Conservation (phyloP, 1,284 basidiomycete genomes). For the Coniferiporia sulphurascens region DNA sequence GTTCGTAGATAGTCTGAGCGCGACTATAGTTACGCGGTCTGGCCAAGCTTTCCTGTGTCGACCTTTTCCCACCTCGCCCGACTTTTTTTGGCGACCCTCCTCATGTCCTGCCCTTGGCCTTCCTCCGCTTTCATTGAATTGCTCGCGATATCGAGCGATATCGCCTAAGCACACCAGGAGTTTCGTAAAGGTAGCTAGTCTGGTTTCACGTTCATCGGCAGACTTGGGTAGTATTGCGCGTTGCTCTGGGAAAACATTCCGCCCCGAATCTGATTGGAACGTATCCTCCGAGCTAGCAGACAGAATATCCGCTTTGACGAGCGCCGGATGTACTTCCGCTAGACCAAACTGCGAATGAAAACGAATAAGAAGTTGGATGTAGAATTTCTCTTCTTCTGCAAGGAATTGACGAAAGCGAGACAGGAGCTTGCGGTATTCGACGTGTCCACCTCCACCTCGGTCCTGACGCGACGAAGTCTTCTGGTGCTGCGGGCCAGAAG, state of each 20-base stretch:
- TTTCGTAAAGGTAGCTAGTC: slow-evolving; percentile 77
- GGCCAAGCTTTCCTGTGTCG: slow-evolving; percentile 36
- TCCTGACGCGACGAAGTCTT: slow-evolving; percentile 34
- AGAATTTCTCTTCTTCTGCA: slow-evolving; percentile 84
- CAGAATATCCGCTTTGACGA: slow-evolving; percentile 54
- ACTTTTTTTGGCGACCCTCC: slow-evolving; percentile 39
- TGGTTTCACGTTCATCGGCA: slow-evolving; percentile 53
- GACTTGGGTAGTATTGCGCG: slow-evolving; percentile 38
- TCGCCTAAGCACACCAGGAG: slow-evolving; percentile 91
- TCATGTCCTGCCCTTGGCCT: slow-evolving; percentile 62
- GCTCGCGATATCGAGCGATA: slow-evolving; percentile 88
- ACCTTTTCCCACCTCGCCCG: slow-evolving; percentile 40
- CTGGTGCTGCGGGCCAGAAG: slow-evolving; percentile 40
- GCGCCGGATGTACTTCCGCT: slow-evolving; percentile 49
- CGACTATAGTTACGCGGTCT: slow-evolving; percentile 66
- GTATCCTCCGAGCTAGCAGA: slow-evolving; percentile 31
- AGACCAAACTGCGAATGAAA: slow-evolving; percentile 66
- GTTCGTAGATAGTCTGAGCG: slow-evolving; percentile 79
- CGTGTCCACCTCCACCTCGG: slow-evolving; percentile 43
- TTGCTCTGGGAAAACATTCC: slow-evolving; percentile 52
- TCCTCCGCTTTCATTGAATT: slow-evolving; percentile 73
- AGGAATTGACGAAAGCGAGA: slow-evolving; percentile 86
- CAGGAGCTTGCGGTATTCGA: slow-evolving; percentile 82
- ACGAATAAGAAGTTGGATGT: slow-evolving; percentile 70
- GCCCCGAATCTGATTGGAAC: slow-evolving; percentile 31